A percentile compares a stretch with the other conserved stretches of the same genome.
Evolutionary conservation across 2,329 filamentous ascomycete genomes (phyloP).

Genomic region (Sordariomycetes sp.): DNA sequence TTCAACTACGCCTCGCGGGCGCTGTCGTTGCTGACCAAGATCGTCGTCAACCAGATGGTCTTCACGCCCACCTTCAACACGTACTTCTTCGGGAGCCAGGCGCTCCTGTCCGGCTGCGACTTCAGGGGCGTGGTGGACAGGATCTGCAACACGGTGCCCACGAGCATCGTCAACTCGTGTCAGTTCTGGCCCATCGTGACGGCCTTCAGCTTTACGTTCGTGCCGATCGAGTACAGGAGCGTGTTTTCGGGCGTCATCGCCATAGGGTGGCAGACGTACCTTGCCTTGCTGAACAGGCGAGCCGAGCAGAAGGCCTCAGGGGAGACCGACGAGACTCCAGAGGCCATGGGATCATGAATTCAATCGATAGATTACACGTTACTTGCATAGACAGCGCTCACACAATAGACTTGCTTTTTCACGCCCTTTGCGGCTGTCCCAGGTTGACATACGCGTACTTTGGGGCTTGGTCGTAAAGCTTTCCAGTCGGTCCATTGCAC

Average conservation of each 20-base stretch:
- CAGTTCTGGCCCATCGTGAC: constrained; percentile 87
- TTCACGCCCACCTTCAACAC: constrained; percentile 80
- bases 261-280: constrained; percentile 87
- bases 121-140: constrained; percentile 57
- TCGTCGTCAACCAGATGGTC: constrained; percentile 66
- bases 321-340: not conserved
- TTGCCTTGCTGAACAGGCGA: constrained; percentile 68
- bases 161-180: constrained; percentile 66
- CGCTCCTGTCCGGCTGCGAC: constrained; percentile 60
- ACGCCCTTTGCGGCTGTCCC: too few relatives aligned
- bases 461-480: too few relatives aligned
- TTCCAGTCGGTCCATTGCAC: too few relatives aligned
- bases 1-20: constrained; percentile 77
- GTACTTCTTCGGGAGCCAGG: constrained; percentile 77
- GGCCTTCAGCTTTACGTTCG: constrained; percentile 78
- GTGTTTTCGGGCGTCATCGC: constrained; percentile 73
- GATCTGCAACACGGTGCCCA: constrained; percentile 66
- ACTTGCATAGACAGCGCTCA: too few relatives aligned
- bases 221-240: constrained; percentile 69
- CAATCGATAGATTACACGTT: too few relatives aligned
- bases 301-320: constrained; percentile 47
- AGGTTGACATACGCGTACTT: too few relatives aligned
- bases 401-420: too few relatives aligned
- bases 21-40: constrained; percentile 66
- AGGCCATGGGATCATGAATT: not conserved